Conservation (phyloP, 2,329 filamentous ascomycete genomes). For the Colletotrichum aenigma region DNA sequence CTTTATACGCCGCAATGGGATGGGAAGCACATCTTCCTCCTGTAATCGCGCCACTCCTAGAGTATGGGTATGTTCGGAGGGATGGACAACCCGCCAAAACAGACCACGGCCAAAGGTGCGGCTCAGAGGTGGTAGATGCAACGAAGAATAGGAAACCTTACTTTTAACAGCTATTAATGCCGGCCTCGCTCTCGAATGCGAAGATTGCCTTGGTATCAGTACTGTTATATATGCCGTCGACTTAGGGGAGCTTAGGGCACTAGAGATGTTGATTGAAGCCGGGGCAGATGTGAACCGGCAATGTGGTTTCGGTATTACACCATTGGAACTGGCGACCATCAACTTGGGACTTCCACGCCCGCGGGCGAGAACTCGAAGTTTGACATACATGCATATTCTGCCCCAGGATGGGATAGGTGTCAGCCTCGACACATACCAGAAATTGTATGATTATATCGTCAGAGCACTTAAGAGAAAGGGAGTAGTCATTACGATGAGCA, state of each 20-base stretch:
- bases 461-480: neutral
- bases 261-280: neutral
- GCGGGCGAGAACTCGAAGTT: neutral
- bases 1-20: neutral
- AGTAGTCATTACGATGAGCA: rapidly evolving
- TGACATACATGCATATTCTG: neutral
- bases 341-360: neutral
- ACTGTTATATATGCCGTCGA: neutral
- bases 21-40: neutral
- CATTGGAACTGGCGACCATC: neutral
- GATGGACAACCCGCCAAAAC: neutral
- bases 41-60: rapidly evolving
- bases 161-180: neutral
- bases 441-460: neutral
- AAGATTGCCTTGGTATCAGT: neutral
- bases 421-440: neutral
- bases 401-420: neutral
- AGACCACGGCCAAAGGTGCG: neutral
- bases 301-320: neutral
- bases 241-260: neutral
- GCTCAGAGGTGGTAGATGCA: neutral
- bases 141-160: neutral
- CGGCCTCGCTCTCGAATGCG: neutral
- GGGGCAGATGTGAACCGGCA: neutral
- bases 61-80: neutral